Conservation (phyloP, 768 basidiomycete species). For the Mycena chlorophos region DNA sequence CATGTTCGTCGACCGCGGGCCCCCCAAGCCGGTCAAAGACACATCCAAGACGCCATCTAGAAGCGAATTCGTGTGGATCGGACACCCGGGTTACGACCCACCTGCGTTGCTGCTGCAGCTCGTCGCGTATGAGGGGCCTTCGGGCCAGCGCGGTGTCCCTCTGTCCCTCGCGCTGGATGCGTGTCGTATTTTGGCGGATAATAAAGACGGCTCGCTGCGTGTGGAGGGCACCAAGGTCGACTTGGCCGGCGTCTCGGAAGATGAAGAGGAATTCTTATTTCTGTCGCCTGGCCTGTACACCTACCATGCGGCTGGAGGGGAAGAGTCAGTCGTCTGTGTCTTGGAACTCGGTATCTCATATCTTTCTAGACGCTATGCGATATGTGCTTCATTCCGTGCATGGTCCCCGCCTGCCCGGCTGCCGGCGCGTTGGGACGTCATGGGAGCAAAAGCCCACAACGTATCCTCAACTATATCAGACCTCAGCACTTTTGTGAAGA, state of each 20-base stretch:
- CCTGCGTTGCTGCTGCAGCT: neutral
- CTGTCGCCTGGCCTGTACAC: constrained; percentile 5
- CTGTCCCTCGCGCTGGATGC: constrained; percentile 4
- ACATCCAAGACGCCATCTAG: too few relatives aligned
- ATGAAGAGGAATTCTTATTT: neutral
- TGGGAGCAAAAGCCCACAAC: neutral
- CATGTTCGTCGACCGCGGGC: too few relatives aligned
- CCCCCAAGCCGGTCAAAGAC: too few relatives aligned
- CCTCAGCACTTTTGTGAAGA: constrained; percentile 1
- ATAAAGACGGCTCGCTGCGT: neutral
- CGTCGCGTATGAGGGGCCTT: neutral
- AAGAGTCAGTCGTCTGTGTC: constrained; percentile 1
- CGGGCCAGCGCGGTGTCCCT: constrained; percentile 2
- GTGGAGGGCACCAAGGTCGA: neutral
- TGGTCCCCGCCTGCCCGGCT: constrained; percentile 3
- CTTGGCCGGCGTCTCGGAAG: too few relatives aligned
- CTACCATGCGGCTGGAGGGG: neutral
- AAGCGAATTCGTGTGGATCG: too few relatives aligned
- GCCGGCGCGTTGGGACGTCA: constrained; percentile 2
- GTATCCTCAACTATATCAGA: neutral
- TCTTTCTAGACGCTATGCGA: neutral
- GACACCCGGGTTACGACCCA: constrained; percentile 6
- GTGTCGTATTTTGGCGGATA: constrained; percentile 7
- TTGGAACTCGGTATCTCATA: neutral
- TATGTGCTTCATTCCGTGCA: constrained; percentile 7